Base-by-base conservation (phyloP, 1,139 yeast species). In the Spencermartinsiella ligniputridi region DNA sequence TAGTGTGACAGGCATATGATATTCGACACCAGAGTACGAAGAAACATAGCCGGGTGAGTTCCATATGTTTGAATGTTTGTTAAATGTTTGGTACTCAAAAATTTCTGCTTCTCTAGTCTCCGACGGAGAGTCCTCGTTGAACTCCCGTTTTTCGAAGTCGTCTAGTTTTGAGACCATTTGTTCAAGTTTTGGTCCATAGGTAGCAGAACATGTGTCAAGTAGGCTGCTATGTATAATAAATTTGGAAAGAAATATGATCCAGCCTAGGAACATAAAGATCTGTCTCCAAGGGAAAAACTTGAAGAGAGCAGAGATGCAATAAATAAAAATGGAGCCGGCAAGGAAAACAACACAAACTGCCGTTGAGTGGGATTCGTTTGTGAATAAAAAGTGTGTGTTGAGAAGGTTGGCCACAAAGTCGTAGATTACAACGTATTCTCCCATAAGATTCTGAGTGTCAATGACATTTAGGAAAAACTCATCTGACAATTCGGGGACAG, bases 371-470 rank as follows among this genome's bases (percentile, higher is more conserved):
- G 80, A 55, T 39, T 76, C 74, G 55, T 83, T 79, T 49, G 73
- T 72, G 61, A 81, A 88, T 60, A 75, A 83, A 1, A 85, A 78
- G 59, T 81, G 79, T 49, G 78, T 79, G 21, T 69, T 65, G 21
- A 85, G 69, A 40, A 76, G 48, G 59, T 72, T 66, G 19, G 72
- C 67, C 3, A 77, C 47, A 29, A 71, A 69, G 63, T 88, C 94
- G 71, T 81, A 87, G 0, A 71, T 65, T n/a, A 68, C 63, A 9
- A 83, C 79, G 57, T 81, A 86, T 15, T 81, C 61, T n/a, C 81
- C 62, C 88, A 85, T 83, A 54, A 81, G 83, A 61, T 88, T 88
- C 58, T 88, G 96, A 45, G 88, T 70, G 65, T 88, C 96, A 0
- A 95, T 86, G 54, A 86, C 69, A 61, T 88, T 88, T 50, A 88